Conservation (phyloP, 495 filamentous ascomycete genomes). For the Mytilinidion resinicola region DNA sequence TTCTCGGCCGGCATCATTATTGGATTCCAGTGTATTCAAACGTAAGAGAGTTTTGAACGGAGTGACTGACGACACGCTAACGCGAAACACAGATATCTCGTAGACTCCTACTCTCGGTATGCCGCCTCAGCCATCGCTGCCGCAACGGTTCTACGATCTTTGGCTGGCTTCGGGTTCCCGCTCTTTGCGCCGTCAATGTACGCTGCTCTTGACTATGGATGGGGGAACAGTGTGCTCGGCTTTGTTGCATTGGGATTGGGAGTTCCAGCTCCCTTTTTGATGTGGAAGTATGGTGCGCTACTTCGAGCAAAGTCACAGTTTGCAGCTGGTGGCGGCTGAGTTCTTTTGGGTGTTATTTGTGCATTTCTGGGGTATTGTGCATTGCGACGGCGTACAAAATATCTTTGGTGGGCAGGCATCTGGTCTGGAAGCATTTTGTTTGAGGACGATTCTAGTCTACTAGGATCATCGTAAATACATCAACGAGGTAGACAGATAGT, state of each 20-base stretch:
- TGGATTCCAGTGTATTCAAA: conserved; percentile 60
- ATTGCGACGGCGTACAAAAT: no score
- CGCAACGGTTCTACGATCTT: conserved; percentile 55
- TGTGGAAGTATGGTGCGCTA: conserved; percentile 54
- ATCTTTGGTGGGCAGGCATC: no score
- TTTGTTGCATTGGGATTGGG: conserved; percentile 52
- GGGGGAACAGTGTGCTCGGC: conserved; percentile 58
- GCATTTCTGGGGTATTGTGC: no score
- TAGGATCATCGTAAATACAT: no score
- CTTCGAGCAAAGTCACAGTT: conserved; percentile 51
- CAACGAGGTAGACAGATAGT: no score
- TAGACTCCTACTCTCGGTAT: conserved; percentile 71
- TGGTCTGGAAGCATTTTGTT: no score
- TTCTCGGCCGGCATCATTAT: conserved; percentile 56
- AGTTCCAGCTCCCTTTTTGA: conserved; percentile 52
- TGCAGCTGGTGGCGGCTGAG: conserved; percentile 47
- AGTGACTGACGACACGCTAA: not conserved
- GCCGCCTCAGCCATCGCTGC: conserved; percentile 69
- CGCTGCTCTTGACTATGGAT: conserved; percentile 49
- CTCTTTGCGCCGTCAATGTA: conserved; percentile 55
- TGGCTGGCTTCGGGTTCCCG: conserved; percentile 72
- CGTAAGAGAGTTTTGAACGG: not conserved
- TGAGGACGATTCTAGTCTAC: no score
- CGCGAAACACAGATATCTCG: conserved; percentile 51
- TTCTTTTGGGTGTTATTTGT: no score